These are phyloP conservation scores for Xylariaceae sp. DNA, from an alignment of 2,329 filamentous ascomycete genomes.

Conservation along the genomic window DNA sequence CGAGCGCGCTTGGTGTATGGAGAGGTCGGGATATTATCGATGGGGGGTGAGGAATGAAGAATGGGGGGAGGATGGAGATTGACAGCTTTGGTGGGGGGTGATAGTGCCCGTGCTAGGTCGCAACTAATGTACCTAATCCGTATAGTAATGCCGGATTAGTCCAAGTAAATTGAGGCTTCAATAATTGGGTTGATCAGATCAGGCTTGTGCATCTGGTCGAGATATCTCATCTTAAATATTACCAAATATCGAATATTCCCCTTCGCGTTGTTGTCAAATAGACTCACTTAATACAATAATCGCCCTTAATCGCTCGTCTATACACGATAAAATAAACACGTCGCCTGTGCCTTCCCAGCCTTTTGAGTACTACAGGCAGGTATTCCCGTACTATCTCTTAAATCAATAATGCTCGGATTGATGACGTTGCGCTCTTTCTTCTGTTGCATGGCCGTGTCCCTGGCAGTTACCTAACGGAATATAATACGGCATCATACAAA, in stretches of 20 bases:
- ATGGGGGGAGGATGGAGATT: background rate
- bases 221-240: background rate
- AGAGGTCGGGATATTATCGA: constrained; percentile 20
- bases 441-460: background rate
- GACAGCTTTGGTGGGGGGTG: background rate
- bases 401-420: background rate
- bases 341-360: background rate
- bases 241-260: background rate
- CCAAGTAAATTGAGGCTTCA: background rate
- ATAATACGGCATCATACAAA: too few species aligned
- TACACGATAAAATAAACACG: background rate
- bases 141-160: background rate
- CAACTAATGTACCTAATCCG: background rate
- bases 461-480: too few species aligned
- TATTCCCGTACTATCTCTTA: too few species aligned
- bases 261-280: background rate
- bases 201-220: background rate
- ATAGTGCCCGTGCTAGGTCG: background rate
- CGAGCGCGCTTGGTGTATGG: constrained; percentile 8
- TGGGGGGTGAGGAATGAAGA: constrained; percentile 9
- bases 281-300: background rate
- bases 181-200: background rate
- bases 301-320: background rate
- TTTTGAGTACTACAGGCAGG: too few species aligned
- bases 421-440: background rate